Evolutionary conservation across 208 protist genomes (phyloP).

Genomic region (Porcisia deanei): DNA sequence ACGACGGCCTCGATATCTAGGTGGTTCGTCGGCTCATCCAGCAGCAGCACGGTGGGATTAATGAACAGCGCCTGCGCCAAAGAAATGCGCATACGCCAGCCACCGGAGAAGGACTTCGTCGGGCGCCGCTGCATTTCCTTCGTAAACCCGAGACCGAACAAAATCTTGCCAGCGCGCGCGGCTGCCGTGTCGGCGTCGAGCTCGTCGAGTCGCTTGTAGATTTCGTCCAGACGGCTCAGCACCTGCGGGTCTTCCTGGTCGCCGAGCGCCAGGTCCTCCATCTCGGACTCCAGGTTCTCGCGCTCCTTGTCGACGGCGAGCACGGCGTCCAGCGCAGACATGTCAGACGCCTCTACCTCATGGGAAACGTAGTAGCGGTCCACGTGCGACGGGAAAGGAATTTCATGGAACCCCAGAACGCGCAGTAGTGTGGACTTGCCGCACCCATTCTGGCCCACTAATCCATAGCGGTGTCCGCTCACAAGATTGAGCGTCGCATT

Average conservation of each 20-base stretch:
- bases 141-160: conserved; percentile 95
- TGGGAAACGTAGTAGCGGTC: conserved; percentile 97
- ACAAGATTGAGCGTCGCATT: conserved; percentile 88
- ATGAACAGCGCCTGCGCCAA: conserved; percentile 96
- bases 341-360: conserved; percentile 92
- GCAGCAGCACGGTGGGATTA: conserved; percentile 93
- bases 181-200: conserved; percentile 91
- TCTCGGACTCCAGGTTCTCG: conserved; percentile 72
- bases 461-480: conserved; percentile 81
- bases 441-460: conserved; percentile 92
- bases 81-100: conserved; percentile 98
- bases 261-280: conserved; percentile 80
- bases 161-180: conserved; percentile 89
- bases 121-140: conserved; percentile 79
- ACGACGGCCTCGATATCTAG: conserved; percentile 96
- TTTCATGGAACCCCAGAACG: conserved; percentile 83
- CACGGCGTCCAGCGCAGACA: conserved; percentile 83
- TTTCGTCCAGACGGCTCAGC: conserved; percentile 73
- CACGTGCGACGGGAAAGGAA: conserved; percentile 94
- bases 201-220: conserved; percentile 94
- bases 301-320: conserved; percentile 85
- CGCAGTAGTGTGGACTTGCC: conserved; percentile 94
- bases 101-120: conserved; percentile 92
- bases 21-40: conserved; percentile 98
- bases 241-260: conserved; percentile 85